Evolutionary conservation across 306 rosid species (phyloP), one percentile per base, ranked within the genome.

Genomic region (Clitoria ternatea): DNA sequence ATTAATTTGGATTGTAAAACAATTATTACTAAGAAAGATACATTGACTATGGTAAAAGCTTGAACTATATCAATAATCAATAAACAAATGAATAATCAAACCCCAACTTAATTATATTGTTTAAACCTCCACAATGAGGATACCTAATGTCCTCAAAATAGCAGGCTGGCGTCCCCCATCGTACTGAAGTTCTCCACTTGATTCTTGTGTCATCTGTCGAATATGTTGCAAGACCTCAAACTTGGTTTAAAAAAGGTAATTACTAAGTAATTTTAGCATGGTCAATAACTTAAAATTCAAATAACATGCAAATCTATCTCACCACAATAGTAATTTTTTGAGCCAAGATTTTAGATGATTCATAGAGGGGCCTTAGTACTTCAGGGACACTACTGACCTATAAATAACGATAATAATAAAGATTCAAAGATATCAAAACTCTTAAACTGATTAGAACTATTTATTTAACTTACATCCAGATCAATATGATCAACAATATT

Each of bases 101-200:
- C 6, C 62, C 4, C 6, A 5, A 35, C 9, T 27, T 4, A 11
- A 7, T 12, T 39, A 52, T 1, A 54, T 3, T 13, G 7, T 9
- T n/a, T n/a, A n/a, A n/a, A n/a, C n/a, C n/a, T n/a, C n/a, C n/a
- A n/a, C n/a, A n/a, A n/a, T n/a, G n/a, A n/a, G n/a, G n/a, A n/a
- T 72, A 91, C 99, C 99, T 80, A 94, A 91, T 20, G 97, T 94
- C 67, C 99, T 84, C 53, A 94, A 77, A 3, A 94, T 97, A 60
- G 97, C 99, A 20, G 99, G 99, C 75, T 94, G 99, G 37, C 97
- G 97, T 14, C 99, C 96, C 4, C 97, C 96, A 63, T 89, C 92
- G 56, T 77, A 83, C 79, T 86, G 97, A 80, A 94, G 83, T 71
- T 94, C 99, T 63, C 99, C 97, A 33, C 81, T 94, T 18, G 84